These are phyloP conservation scores for Excoecaria agallocha DNA, from an alignment of 345 rosid species.

Conservation along the genomic window DNA sequence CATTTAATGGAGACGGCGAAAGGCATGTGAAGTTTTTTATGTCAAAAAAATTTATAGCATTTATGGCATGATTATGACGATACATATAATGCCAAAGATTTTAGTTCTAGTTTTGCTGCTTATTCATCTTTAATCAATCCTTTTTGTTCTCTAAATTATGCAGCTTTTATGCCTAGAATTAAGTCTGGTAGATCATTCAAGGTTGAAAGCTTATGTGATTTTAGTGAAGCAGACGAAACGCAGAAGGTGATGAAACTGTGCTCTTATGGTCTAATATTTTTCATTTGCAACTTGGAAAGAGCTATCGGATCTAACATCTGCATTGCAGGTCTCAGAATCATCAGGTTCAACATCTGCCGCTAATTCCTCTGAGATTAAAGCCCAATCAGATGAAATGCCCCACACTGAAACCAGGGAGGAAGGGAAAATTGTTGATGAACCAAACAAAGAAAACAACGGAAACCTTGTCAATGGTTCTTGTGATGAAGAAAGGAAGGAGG, in stretches of 20 bases:
- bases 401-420: constrained; percentile 21
- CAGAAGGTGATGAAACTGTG: constrained; percentile 45
- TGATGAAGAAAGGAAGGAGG: constrained; percentile 16
- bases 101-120: not conserved
- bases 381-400: constrained; percentile 17
- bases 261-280: not conserved
- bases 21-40: not conserved
- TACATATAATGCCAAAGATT: not conserved
- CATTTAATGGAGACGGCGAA: not conserved
- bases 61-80: not conserved
- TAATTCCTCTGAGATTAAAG: constrained; percentile 22
- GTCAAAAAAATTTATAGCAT: not conserved
- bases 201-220: constrained; percentile 71
- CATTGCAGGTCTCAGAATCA: constrained; percentile 42
- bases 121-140: not conserved
- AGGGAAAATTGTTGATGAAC: constrained; percentile 20
- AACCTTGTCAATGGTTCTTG: constrained; percentile 9
- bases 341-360: constrained; percentile 27
- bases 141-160: constrained; percentile 12
- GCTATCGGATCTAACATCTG: not conserved
- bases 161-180: constrained; percentile 86
- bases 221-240: constrained; percentile 60
- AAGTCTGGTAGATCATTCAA: constrained; percentile 67
- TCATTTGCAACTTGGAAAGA: not conserved
- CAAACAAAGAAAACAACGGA: constrained; percentile 18